Conservation (phyloP, 2,329 filamentous ascomycete genomes). For the Dothidotthia symphoricarpi region DNA sequence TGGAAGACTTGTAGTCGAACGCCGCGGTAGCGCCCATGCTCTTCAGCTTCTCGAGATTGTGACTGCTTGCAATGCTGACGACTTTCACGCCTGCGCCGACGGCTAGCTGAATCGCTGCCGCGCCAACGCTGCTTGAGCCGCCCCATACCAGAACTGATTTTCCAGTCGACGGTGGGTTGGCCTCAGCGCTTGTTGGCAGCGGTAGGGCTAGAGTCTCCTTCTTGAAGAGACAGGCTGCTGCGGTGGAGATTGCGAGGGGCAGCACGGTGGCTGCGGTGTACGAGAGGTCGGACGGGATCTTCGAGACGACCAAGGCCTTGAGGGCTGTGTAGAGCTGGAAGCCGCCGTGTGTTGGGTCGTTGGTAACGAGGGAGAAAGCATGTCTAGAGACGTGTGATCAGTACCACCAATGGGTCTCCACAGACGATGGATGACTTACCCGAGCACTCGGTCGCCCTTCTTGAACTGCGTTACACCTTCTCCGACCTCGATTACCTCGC, state of each 20-base stretch:
- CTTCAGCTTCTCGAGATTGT: conserved; percentile 32
- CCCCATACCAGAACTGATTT: conserved; percentile 53
- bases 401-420: background rate
- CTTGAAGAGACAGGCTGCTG: conserved; percentile 45
- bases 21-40: conserved; percentile 30
- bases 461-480: conserved; percentile 47
- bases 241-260: conserved; percentile 48
- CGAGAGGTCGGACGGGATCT: conserved; percentile 41
- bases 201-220: conserved; percentile 42
- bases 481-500: conserved; percentile 49
- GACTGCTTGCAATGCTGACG: conserved; percentile 39
- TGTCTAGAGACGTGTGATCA: conserved; percentile 16
- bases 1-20: conserved; percentile 35
- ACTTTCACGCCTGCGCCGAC: conserved; percentile 44
- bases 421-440: conserved; percentile 15
- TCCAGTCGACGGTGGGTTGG: conserved; percentile 26
- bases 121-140: conserved; percentile 47
- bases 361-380: conserved; percentile 25
- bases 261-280: conserved; percentile 45
- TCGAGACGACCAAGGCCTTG: conserved; percentile 32
- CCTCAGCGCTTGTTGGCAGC: conserved; percentile 37
- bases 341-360: conserved; percentile 23
- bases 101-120: conserved; percentile 48
- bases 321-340: conserved; percentile 40
- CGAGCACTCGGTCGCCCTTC: conserved; percentile 48